phyloP scores from a whole-genome alignment of 495 filamentous ascomycete genomes.

The Lepraria neglecta region DNA sequence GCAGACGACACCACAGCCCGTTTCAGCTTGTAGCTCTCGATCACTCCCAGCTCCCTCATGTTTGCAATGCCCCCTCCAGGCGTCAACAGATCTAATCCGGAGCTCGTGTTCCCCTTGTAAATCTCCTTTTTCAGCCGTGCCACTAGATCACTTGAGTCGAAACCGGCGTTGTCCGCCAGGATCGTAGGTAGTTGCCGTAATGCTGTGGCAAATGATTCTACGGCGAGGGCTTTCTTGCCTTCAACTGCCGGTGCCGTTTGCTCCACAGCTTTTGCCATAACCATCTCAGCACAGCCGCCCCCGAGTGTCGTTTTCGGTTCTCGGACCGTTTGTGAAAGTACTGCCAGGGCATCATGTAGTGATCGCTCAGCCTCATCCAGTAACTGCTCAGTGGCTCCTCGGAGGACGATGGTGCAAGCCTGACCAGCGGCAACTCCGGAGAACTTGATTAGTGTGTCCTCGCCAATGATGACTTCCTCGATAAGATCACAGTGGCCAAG shows the following conservation, averaged over 20 bases:
- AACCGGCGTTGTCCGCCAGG: constrained; percentile 92
- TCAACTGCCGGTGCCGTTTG: constrained; percentile 88
- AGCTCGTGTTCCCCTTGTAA: constrained; percentile 86
- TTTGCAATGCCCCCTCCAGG: constrained; percentile 91
- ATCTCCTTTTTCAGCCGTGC: constrained; percentile 86
- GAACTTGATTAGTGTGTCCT: constrained; percentile 95
- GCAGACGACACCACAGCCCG: constrained; percentile 91
- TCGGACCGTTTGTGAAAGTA: constrained; percentile 92
- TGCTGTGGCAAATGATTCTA: constrained; percentile 81
- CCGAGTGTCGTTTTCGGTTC: constrained; percentile 92
- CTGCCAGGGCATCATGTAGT: constrained; percentile 91
- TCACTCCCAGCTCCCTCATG: constrained; percentile 94
- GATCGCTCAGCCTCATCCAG: constrained; percentile 95
- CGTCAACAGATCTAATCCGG: constrained; percentile 80
- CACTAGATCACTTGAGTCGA: constrained; percentile 90
- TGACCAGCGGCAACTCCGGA: constrained; percentile 90
- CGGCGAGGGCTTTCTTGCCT: constrained; percentile 92
- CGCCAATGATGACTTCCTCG: constrained; percentile 95
- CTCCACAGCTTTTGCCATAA: constrained; percentile 97
- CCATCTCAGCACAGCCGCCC: constrained; percentile 95
- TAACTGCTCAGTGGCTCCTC: constrained; percentile 92
- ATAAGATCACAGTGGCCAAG: constrained; percentile 92
- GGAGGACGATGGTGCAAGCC: constrained; percentile 94
- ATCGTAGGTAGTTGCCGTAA: constrained; percentile 93
- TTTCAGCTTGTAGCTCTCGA: constrained; percentile 99